Percentiles rank a stretch among this genome's conserved stretches.
phyloP scores from a whole-genome alignment of 345 rosid genomes.

The Brassica juncea region DNA sequence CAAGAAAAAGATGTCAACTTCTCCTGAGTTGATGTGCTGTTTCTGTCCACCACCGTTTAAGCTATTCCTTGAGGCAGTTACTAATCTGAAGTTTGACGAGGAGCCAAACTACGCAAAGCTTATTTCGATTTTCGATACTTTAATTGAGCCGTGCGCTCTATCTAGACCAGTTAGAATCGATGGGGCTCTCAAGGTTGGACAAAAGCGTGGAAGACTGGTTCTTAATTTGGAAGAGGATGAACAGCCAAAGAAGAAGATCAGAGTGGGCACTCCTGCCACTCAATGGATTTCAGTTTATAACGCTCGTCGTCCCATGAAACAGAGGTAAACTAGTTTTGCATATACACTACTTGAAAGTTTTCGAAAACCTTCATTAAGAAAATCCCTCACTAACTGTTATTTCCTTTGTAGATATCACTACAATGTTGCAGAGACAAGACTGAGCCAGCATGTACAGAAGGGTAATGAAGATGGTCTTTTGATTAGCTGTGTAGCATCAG shows the following conservation, averaged over 20 bases:
- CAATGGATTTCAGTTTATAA: slow-evolving; percentile 95
- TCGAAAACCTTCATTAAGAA: not conserved
- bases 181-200: slow-evolving; percentile 96
- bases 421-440: slow-evolving; percentile 80
- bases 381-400: not conserved
- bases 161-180: slow-evolving; percentile 82
- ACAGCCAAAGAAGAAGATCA: slow-evolving; percentile 82
- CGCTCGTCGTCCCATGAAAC: slow-evolving; percentile 97
- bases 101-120: slow-evolving; percentile 90
- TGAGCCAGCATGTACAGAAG: slow-evolving; percentile 78
- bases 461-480: slow-evolving; percentile 88
- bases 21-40: slow-evolving; percentile 90
- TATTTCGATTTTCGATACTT: slow-evolving; percentile 68
- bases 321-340: slow-evolving; percentile 51
- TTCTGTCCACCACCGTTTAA: slow-evolving; percentile 78
- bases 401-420: slow-evolving; percentile 75
- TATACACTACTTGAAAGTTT: slow-evolving; percentile 57
- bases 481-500: slow-evolving; percentile 87
- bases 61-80: slow-evolving; percentile 80
- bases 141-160: slow-evolving; percentile 64
- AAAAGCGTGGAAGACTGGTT: slow-evolving; percentile 72
- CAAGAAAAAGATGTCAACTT: slow-evolving; percentile 94
- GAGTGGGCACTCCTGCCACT: slow-evolving; percentile 82
- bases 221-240: slow-evolving; percentile 80
- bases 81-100: slow-evolving; percentile 88